These are phyloP conservation scores for Macrolepiota dolichaula DNA, from an alignment of 768 basidiomycete species.

Conservation along the genomic window DNA sequence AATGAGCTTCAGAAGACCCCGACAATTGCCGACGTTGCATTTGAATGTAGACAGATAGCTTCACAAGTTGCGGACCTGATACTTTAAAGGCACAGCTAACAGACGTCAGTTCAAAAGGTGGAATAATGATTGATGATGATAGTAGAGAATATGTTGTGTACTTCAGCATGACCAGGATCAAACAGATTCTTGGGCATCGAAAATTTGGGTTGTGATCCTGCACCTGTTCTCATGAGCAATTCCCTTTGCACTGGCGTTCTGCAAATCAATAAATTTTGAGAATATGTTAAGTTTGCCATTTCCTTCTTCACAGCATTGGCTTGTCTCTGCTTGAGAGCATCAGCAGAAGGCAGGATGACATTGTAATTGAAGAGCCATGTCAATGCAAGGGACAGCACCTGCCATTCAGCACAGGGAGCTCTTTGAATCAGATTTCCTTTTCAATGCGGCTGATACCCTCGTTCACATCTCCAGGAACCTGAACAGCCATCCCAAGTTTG, in stretches of 20 bases:
- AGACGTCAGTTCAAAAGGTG: neutral
- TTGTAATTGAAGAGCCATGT: slow-evolving; percentile 4
- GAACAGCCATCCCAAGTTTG: slow-evolving; percentile 29
- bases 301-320: slow-evolving; percentile 22
- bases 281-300: slow-evolving; percentile 51
- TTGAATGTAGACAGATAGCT: slow-evolving; percentile 64
- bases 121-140: neutral
- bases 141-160: slow-evolving; percentile 65
- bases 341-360: slow-evolving; percentile 2
- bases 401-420: slow-evolving; percentile 58
- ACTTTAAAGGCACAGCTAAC: slow-evolving; percentile 82
- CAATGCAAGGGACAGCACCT: slow-evolving; percentile 12
- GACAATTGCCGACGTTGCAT: slow-evolving; percentile 74
- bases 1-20: slow-evolving; percentile 72
- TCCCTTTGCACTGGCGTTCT: slow-evolving; percentile 85
- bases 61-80: slow-evolving; percentile 81
- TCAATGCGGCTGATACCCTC: slow-evolving; percentile 64
- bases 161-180: slow-evolving; percentile 83
- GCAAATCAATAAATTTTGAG: slow-evolving; percentile 67
- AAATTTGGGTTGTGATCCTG: slow-evolving; percentile 81
- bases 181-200: slow-evolving; percentile 63
- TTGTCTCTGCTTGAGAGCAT: neutral
- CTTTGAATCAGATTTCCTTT: slow-evolving; percentile 61
- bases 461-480: slow-evolving; percentile 50
- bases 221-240: slow-evolving; percentile 83